A percentile compares a stretch with the other conserved stretches of the same genome.
Conservation (phyloP, 2,329 filamentous ascomycete species). For the Orbilia javanica region DNA sequence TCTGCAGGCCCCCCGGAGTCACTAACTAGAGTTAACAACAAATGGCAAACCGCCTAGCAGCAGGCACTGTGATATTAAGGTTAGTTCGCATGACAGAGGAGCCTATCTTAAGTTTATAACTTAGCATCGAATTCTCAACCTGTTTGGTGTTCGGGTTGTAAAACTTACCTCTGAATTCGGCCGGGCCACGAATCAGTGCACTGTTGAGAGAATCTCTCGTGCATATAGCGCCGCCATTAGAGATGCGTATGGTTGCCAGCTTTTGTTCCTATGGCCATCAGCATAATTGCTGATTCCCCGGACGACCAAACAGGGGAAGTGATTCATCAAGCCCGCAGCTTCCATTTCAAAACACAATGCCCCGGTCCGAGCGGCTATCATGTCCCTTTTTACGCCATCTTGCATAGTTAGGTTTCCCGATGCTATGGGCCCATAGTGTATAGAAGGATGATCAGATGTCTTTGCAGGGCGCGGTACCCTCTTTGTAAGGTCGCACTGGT, state of each 20-base stretch:
- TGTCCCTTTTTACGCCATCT: constrained; percentile 12
- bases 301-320: constrained; percentile 5
- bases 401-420: constrained; percentile 19
- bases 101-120: too few species aligned
- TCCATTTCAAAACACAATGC: constrained; percentile 39
- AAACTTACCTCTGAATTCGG: neutral
- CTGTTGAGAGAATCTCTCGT: neutral
- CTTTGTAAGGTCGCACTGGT: neutral
- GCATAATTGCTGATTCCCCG: constrained; percentile 27
- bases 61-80: too few species aligned
- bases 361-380: neutral
- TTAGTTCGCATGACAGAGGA: too few species aligned
- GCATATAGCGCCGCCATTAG: neutral
- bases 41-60: too few species aligned
- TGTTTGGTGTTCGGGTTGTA: neutral
- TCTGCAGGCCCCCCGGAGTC: too few species aligned
- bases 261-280: constrained; percentile 26
- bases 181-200: too few species aligned
- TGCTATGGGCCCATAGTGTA: constrained; percentile 19
- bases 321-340: constrained; percentile 7
- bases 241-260: constrained; percentile 4
- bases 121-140: too few species aligned
- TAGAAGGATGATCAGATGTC: neutral
- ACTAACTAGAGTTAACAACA: too few species aligned
- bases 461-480: neutral